Percentiles rank a stretch among this genome's conserved stretches.
Evolutionary conservation across 2,329 filamentous ascomycete genomes (phyloP).

Genomic region (Fusarium longipes): DNA sequence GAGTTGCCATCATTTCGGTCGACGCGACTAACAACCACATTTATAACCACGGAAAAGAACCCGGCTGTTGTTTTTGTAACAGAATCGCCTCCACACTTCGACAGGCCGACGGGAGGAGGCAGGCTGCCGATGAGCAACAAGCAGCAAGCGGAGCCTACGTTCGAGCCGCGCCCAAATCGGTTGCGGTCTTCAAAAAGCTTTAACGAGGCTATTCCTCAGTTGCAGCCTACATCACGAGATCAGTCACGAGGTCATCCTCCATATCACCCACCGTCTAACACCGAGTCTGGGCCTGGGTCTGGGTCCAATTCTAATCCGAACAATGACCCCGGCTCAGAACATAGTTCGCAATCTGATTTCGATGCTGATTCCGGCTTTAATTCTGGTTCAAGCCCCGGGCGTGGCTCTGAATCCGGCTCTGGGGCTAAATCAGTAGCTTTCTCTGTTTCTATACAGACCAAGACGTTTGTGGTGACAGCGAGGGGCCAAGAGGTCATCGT

Average conservation of each 20-base stretch:
- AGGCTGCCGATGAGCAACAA: slow-evolving; percentile 23
- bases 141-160: slow-evolving; percentile 36
- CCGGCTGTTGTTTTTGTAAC: slow-evolving; percentile 60
- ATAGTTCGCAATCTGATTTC: not conserved
- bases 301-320: not conserved
- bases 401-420: not conserved
- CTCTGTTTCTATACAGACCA: slow-evolving; percentile 4
- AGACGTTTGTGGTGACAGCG: slow-evolving; percentile 56
- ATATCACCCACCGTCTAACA: not conserved
- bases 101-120: slow-evolving; percentile 31
- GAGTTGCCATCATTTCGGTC: slow-evolving; percentile 21
- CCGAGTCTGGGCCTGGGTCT: not conserved
- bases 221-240: slow-evolving; percentile 4
- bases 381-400: not conserved
- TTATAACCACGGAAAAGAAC: slow-evolving; percentile 66
- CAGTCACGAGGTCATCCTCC: slow-evolving; percentile 8
- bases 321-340: too few species aligned
- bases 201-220: not conserved
- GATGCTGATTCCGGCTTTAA: not conserved
- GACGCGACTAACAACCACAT: slow-evolving; percentile 53
- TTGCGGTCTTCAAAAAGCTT: not conserved
- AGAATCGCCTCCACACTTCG: slow-evolving; percentile 55
- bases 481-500: slow-evolving; percentile 60
- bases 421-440: not conserved
- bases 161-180: not conserved